A percentile compares a stretch with the other conserved stretches of the same genome.
Evolutionary conservation across 257 asterid species (phyloP).

Genomic region (Ilex asprella): DNA sequence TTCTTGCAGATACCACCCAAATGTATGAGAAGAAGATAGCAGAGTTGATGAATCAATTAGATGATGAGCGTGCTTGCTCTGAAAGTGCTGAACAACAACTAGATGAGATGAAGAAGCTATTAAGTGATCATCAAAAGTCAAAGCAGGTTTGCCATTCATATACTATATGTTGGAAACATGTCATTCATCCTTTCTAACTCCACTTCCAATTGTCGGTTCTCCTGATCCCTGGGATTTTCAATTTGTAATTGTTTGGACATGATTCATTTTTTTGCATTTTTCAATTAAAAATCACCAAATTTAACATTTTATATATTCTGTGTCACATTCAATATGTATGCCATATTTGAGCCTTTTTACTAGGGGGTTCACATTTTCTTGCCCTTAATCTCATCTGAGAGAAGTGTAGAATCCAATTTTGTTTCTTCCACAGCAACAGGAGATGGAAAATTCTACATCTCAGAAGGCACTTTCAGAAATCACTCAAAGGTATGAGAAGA

Average conservation of each 20-base stretch:
- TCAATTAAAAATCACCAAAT: no score
- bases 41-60: slow-evolving; percentile 57
- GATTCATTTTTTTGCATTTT: no score
- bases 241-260: no score
- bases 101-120: slow-evolving; percentile 46
- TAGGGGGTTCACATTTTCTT: neutral
- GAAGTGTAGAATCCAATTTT: slow-evolving; percentile 15
- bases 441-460: slow-evolving; percentile 50
- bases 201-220: no score
- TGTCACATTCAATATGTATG: no score
- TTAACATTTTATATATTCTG: no score
- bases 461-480: slow-evolving; percentile 64
- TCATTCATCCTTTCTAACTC: no score
- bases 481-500: slow-evolving; percentile 71
- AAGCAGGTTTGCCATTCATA: slow-evolving; percentile 31
- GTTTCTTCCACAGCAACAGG: slow-evolving; percentile 32
- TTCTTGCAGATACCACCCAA: slow-evolving; percentile 67
- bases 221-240: no score
- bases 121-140: slow-evolving; percentile 38
- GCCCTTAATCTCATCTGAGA: slow-evolving; percentile 8
- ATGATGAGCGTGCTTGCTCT: slow-evolving; percentile 28
- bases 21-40: slow-evolving; percentile 78
- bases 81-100: slow-evolving; percentile 47
- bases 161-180: slow-evolving; percentile 1
- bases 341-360: no score